A percentile compares a stretch with the other conserved stretches of the same genome.
Evolutionary conservation across 2,329 filamentous ascomycete species (phyloP).

Genomic region (Metarhizium guizhouense): DNA sequence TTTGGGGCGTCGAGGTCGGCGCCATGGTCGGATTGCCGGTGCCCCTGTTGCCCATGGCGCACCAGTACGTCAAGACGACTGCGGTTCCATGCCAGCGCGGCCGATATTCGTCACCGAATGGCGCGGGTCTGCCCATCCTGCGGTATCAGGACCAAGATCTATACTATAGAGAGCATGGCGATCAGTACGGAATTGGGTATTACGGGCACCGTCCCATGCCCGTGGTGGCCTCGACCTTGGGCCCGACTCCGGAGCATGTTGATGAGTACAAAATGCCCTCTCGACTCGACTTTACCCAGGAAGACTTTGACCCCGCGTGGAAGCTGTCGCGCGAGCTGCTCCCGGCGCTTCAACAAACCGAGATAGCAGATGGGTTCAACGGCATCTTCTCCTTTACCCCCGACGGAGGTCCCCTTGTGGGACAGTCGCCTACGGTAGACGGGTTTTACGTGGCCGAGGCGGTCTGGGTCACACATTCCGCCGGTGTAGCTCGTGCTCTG

Average conservation of each 20-base stretch:
- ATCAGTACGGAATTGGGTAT: slow-evolving; percentile 53
- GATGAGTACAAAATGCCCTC: slow-evolving; percentile 56
- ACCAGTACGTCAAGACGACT: slow-evolving; percentile 56
- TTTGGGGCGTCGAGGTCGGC: slow-evolving; percentile 58
- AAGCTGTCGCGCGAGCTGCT: slow-evolving; percentile 44
- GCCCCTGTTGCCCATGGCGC: slow-evolving; percentile 50
- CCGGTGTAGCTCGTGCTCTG: slow-evolving; percentile 51
- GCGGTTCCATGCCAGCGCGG: slow-evolving; percentile 32
- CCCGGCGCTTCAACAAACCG: slow-evolving; percentile 38
- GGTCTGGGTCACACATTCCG: slow-evolving; percentile 59
- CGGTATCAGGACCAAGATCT: slow-evolving; percentile 55
- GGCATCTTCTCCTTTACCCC: slow-evolving; percentile 59
- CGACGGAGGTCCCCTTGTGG: slow-evolving; percentile 52
- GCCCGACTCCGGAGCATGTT: slow-evolving; percentile 42
- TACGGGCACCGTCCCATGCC: slow-evolving; percentile 57
- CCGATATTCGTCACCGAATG: slow-evolving; percentile 31
- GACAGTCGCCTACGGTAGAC: slow-evolving; percentile 47
- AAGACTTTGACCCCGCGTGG: slow-evolving; percentile 55
- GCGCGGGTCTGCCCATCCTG: slow-evolving; percentile 47
- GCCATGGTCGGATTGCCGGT: slow-evolving; percentile 50
- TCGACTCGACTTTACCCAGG: slow-evolving; percentile 46
- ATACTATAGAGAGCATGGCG: slow-evolving; percentile 57
- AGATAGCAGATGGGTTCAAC: slow-evolving; percentile 54
- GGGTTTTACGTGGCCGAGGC: slow-evolving; percentile 57
- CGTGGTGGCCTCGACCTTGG: slow-evolving; percentile 44